phyloP scores from a whole-genome alignment of 331 rosid genomes.

The Malus hybrid region DNA sequence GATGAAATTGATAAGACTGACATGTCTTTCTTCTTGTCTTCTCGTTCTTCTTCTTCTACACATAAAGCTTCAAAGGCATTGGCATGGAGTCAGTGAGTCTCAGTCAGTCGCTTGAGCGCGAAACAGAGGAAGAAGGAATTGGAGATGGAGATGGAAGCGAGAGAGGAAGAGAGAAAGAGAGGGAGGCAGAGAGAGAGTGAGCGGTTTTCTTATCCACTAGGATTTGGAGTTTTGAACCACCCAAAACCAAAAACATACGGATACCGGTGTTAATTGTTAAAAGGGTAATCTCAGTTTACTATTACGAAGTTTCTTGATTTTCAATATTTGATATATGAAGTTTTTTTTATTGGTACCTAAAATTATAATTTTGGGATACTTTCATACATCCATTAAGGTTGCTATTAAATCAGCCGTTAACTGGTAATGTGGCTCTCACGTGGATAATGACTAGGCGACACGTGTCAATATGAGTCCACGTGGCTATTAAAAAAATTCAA shows the following conservation, averaged over 20 bases:
- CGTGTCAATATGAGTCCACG: too few species aligned
- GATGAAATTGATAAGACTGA: conserved; percentile 2
- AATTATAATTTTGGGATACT: too few species aligned
- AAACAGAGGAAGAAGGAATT: not conserved
- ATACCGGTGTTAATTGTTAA: too few species aligned
- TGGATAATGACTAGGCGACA: too few species aligned
- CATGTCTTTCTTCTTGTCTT: not conserved
- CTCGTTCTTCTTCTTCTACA: not conserved
- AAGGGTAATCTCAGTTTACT: too few species aligned
- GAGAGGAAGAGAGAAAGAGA: not conserved
- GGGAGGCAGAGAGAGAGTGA: not conserved
- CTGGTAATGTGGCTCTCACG: too few species aligned
- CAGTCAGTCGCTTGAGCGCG: not conserved
- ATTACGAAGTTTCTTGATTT: fast-evolving
- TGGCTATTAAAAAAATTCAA: too few species aligned
- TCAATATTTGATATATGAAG: too few species aligned
- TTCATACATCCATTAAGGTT: too few species aligned
- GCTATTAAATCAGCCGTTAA: too few species aligned
- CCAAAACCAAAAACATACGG: not conserved
- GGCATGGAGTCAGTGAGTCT: not conserved
- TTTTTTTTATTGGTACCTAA: too few species aligned
- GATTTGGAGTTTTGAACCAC: conserved; percentile 9
- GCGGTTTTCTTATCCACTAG: conserved; percentile 8
- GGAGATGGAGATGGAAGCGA: not conserved
- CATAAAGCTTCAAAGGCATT: not conserved